Conservation (phyloP, 2,329 filamentous ascomycete genomes). For the Phialophora verrucosa region DNA sequence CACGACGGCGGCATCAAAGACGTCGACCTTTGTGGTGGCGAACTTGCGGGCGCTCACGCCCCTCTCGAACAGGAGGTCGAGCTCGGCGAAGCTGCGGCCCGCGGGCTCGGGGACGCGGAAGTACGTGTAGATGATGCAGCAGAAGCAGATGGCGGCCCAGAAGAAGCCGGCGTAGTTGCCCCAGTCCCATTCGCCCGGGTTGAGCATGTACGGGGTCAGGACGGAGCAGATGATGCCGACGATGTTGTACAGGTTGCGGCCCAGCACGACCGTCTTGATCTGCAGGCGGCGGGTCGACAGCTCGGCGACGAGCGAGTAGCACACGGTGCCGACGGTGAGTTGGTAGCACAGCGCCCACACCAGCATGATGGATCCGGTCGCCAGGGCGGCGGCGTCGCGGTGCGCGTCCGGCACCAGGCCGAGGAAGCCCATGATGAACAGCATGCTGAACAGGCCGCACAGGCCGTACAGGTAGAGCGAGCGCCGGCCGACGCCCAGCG, state of each 20-base stretch:
- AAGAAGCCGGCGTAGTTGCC: conserved; percentile 86
- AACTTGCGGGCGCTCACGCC: conserved; percentile 75
- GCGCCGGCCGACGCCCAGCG: conserved; percentile 73
- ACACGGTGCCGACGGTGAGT: conserved; percentile 84
- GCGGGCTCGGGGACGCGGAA: conserved; percentile 80
- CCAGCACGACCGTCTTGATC: conserved; percentile 90
- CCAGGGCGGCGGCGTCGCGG: conserved; percentile 67
- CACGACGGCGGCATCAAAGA: conserved; percentile 52
- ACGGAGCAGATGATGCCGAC: conserved; percentile 82
- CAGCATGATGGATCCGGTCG: conserved; percentile 85
- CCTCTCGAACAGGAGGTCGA: conserved; percentile 83
- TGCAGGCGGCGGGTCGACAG: conserved; percentile 80
- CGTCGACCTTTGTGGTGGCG: conserved; percentile 61
- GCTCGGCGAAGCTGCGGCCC: conserved; percentile 81
- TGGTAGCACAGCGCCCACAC: conserved; percentile 84
- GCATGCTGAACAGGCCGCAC: conserved; percentile 73
- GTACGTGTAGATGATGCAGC: conserved; percentile 80
- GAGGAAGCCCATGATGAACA: conserved; percentile 83
- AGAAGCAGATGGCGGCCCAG: conserved; percentile 80
- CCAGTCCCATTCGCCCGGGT: conserved; percentile 87
- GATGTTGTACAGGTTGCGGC: conserved; percentile 79
- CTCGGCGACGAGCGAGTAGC: conserved; percentile 86
- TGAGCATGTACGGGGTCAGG: conserved; percentile 86
- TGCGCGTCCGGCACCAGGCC: conserved; percentile 71
- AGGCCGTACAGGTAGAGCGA: conserved; percentile 78